Evolutionary conservation across 768 basidiomycete species (phyloP), one percentile per base, ranked within the genome.

Genomic region (Boletus sp.): DNA sequence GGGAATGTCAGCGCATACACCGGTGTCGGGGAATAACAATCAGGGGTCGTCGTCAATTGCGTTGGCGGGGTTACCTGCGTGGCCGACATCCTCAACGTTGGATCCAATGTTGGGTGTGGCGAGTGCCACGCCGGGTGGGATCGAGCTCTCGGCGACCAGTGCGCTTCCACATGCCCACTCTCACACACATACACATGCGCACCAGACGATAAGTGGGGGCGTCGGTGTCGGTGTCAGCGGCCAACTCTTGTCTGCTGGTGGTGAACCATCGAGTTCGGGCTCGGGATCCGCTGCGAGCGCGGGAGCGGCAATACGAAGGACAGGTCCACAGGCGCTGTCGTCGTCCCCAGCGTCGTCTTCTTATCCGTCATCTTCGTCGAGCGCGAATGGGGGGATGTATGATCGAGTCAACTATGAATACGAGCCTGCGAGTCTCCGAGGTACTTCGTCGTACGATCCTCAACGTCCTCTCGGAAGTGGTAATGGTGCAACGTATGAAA

Each of bases 31-130:
- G 33, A 58, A 34, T 21, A 56, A 30, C 47, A 64, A 55, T 29
- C 25, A 51, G 1, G 41, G 51, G 3, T 41, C 64, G 11, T 56
- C 59, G 5, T 64, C 70, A 1, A 59, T 68, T 11, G 55, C 66
- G 0, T 51, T 69, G 25, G 65, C 65, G 4, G 70, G 69, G 3
- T 29, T 71, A 21, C 71, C 71, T 19, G 67, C 71, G 3, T 72
- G 71, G 69, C 69, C 69, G 13, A 65, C 67, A 4, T 17, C 68
- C 17, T 66, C 70, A 5, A n/a, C 64, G 0, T 34, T 69, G 27
- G 64, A 70, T 49, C 69, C 70, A 0, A 70, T 72, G 70, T 43
- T 70, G 43, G 67, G 58, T 17, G 61, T 68, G 11, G 70, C 70
- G 9, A 70, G 69, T 37, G 69, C 61, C 14, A 65, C 69, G 6